Base-by-base conservation (phyloP, 495 filamentous ascomycete genomes). In the Daldinia caldariorum region DNA sequence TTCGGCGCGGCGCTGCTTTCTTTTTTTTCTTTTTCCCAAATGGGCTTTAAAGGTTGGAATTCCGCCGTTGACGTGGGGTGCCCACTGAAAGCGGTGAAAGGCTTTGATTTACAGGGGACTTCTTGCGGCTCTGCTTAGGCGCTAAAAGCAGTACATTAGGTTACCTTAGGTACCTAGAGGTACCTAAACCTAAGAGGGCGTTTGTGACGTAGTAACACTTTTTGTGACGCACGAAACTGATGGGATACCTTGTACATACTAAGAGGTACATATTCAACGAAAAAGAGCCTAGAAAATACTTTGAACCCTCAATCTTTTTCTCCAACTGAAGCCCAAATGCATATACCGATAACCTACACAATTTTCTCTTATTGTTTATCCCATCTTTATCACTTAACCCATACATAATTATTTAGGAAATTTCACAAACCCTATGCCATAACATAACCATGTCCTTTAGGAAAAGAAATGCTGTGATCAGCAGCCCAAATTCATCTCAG, bases 381-480 rank as follows among this genome's bases (percentile, higher is more conserved):
- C 22, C 22, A 18, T 13, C 3, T 29, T 29, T 22, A 50, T 20
- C 12, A 29, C 45, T 29, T 50, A 1, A 54, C 32, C 12, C 22
- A n/a, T n/a, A 32, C 22, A n/a, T n/a, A 32, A 54, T 16, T 16
- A 3, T 26, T 26, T 26, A 26, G 13, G 6, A 7, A 4, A 35
- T 32, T 4, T 54, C 32, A n/a, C 50, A 0, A 54, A 54, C 32
- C 6, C 45, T 26, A 58, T 79, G 85, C 81, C 3, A 3, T 26
- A 26, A 26, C 58, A 71, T 74, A 20, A 74, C 9, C 49, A 97
- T 97, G 93, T 93, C 94, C 4, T 97, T 98, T 81, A 89, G 92
- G 70, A 97, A 94, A 76, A 88, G 93, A 64, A 96, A 94, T 73
- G 84, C 93, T 54, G 90, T 89, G 1, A 79, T 97, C 35, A 74